Percentiles rank a stretch among this genome's conserved stretches.
Evolutionary conservation across 371 early-diverging fungal species (phyloP).

Genomic region (Amoeboradix gromovi): DNA sequence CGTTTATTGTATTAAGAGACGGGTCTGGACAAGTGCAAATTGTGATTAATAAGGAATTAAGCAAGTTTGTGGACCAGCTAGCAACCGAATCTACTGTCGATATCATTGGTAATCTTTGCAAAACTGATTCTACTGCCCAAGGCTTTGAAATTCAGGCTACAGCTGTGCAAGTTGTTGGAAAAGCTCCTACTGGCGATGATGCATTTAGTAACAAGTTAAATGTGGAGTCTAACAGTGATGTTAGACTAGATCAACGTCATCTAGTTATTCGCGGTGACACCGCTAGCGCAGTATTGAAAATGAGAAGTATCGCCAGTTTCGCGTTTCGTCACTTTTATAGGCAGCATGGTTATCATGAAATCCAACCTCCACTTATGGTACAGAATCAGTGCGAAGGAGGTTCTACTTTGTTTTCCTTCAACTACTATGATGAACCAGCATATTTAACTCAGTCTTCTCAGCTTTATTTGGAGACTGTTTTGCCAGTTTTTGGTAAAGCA

Average conservation of each 20-base stretch:
- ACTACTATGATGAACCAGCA: constrained; percentile 84
- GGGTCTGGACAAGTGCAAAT: constrained; percentile 82
- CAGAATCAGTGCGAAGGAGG: constrained; percentile 95
- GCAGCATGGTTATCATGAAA: constrained; percentile 65
- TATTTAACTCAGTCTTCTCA: constrained; percentile 97
- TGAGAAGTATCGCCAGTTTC: constrained; percentile 74
- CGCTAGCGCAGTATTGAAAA: constrained; percentile 89
- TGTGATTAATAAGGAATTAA: constrained; percentile 48
- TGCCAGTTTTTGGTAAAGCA: constrained; percentile 91
- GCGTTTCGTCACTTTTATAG: constrained; percentile 80
- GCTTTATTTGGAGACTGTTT: constrained; percentile 98
- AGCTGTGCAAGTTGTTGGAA: constrained; percentile 58
- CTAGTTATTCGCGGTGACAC: constrained; percentile 79
- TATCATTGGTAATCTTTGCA: neutral
- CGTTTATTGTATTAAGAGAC: constrained; percentile 72
- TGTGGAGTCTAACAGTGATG: too few relatives aligned
- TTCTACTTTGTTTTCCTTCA: constrained; percentile 86
- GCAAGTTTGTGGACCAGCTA: constrained; percentile 2
- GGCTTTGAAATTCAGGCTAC: constrained; percentile 32
- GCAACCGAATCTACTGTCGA: constrained; percentile 2
- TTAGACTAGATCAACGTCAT: constrained; percentile 83
- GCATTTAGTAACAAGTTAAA: constrained; percentile 67
- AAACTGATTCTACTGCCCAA: neutral
- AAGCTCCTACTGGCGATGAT: constrained; percentile 81
- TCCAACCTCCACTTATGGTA: constrained; percentile 95